phyloP scores from a whole-genome alignment of 2,329 filamentous ascomycete species.

The Fusarium transvaalense region DNA sequence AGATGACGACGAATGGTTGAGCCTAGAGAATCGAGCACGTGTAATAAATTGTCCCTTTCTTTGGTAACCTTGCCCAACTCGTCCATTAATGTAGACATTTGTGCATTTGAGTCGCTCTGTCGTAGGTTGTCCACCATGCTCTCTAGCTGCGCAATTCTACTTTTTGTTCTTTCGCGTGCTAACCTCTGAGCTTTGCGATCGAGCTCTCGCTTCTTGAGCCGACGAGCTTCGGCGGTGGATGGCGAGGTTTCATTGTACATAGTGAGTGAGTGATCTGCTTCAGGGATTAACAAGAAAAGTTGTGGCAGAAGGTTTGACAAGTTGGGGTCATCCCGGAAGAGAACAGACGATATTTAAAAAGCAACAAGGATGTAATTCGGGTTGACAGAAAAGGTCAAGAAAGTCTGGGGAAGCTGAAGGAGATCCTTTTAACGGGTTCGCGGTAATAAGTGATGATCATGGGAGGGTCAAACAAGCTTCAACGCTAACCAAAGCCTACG shows the following conservation, averaged over 20 bases:
- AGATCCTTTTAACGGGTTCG: conserved; percentile 10
- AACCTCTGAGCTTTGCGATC: conserved; percentile 51
- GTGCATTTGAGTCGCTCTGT: conserved; percentile 44
- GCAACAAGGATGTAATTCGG: conserved; percentile 7
- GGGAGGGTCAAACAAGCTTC: conserved; percentile 20
- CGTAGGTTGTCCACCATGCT: conserved; percentile 47
- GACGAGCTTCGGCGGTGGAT: conserved; percentile 31
- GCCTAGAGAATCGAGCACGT: conserved; percentile 32
- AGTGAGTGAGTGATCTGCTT: conserved; percentile 25
- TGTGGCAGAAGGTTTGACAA: background rate
- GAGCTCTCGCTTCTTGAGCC: conserved; percentile 51
- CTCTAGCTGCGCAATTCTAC: conserved; percentile 50
- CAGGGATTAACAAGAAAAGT: conserved; percentile 15
- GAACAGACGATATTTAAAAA: background rate
- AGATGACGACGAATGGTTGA: conserved; percentile 37
- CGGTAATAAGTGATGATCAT: background rate
- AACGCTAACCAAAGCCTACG: conserved; percentile 3
- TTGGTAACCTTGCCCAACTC: conserved; percentile 45
- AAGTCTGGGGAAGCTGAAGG: conserved; percentile 28
- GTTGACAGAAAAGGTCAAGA: too few species aligned
- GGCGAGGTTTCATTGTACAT: conserved; percentile 25
- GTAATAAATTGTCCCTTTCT: conserved; percentile 42
- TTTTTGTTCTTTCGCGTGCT: conserved; percentile 51
- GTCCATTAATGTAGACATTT: conserved; percentile 45
- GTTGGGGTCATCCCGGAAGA: background rate